These are phyloP conservation scores for Leishmania martiniquensis DNA, from an alignment of 208 protist species.

Conservation along the genomic window DNA sequence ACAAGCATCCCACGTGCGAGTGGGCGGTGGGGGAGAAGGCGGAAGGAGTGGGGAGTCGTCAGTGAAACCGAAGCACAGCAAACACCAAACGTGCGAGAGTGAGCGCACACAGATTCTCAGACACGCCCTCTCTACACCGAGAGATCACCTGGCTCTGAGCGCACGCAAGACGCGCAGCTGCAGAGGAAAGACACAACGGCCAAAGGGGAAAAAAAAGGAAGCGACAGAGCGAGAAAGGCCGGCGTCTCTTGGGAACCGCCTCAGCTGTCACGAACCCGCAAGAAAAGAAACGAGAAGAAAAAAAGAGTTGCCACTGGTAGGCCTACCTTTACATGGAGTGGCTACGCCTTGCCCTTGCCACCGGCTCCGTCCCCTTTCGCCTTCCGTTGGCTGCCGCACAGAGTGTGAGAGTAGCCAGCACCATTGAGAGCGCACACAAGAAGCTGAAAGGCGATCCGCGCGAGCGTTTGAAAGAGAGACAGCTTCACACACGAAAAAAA, in stretches of 20 bases:
- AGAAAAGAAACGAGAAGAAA: background rate
- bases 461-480: background rate
- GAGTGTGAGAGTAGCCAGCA: background rate
- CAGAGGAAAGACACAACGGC: slow-evolving; percentile 9
- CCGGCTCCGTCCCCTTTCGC: background rate
- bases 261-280: background rate
- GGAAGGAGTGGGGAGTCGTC: no score
- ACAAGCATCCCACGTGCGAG: no score
- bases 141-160: no score
- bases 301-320: background rate
- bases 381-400: background rate
- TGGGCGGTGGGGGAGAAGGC: no score
- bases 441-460: background rate
- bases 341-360: background rate
- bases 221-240: background rate
- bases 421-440: background rate
- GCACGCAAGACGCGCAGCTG: no score
- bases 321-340: background rate
- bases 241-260: background rate
- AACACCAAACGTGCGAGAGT: no score
- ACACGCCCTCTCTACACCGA: background rate
- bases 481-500: background rate
- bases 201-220: slow-evolving; percentile 17
- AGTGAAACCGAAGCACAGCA: no score
- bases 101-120: background rate